phyloP scores from a whole-genome alignment of 2,329 filamentous ascomycete species.

The Cryphonectria japonica region DNA sequence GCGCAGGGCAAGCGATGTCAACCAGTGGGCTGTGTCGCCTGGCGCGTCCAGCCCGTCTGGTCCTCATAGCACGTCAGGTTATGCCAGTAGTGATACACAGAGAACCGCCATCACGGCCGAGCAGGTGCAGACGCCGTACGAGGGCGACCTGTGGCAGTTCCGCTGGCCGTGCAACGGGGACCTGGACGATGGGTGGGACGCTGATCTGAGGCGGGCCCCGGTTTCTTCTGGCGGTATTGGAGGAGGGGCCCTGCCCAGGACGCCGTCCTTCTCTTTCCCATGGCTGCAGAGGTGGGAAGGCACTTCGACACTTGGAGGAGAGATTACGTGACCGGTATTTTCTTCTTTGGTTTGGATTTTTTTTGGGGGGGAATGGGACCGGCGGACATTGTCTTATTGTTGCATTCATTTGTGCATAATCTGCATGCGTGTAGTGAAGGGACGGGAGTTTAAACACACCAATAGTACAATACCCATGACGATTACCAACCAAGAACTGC shows the following conservation, averaged over 20 bases:
- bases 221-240: background rate
- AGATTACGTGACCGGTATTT: slow-evolving; percentile 9
- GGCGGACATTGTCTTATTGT: background rate
- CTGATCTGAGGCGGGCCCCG: background rate
- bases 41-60: background rate
- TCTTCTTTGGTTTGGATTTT: no score
- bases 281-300: slow-evolving; percentile 28
- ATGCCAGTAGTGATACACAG: background rate
- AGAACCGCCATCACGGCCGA: background rate
- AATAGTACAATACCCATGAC: background rate
- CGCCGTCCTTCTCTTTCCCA: slow-evolving; percentile 20
- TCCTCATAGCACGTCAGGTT: background rate
- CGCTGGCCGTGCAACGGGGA: slow-evolving; percentile 9
- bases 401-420: background rate
- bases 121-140: background rate
- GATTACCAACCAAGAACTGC: no score
- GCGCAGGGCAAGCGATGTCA: background rate
- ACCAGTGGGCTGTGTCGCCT: background rate
- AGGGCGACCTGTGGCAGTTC: slow-evolving; percentile 20
- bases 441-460: background rate
- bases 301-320: background rate
- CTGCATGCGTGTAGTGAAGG: background rate
- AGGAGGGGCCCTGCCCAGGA: background rate
- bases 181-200: slow-evolving; percentile 13
- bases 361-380: background rate